Evolutionary conservation across 345 rosid species (phyloP).

Genomic region (Eucalyptus sideroxylon): DNA sequence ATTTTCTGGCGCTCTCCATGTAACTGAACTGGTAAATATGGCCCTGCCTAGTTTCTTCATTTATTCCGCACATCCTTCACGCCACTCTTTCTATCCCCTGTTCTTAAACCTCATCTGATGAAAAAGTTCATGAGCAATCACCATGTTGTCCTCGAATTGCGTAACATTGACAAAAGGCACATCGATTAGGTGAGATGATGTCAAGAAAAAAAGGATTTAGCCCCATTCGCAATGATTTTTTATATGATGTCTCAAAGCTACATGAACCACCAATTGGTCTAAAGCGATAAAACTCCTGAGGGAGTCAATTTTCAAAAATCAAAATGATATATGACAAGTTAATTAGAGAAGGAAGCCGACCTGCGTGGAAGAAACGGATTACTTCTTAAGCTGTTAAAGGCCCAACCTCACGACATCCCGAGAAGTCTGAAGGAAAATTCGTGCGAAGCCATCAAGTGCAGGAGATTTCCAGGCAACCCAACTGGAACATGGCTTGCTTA

Average conservation of each 20-base stretch:
- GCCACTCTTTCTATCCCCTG: background rate
- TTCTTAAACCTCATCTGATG: background rate
- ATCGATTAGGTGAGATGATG: background rate
- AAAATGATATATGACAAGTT: background rate
- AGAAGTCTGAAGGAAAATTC: background rate
- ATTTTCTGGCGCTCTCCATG: background rate
- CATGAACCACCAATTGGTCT: background rate
- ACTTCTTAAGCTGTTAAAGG: background rate
- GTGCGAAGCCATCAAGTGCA: accelerated
- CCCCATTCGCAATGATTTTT: no score
- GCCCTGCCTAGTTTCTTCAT: background rate
- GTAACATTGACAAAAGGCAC: background rate
- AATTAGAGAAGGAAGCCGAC: background rate
- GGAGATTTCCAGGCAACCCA: background rate
- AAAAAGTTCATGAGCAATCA: background rate
- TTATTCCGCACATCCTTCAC: no score
- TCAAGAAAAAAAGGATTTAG: background rate
- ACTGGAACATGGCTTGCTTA: background rate
- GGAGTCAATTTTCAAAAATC: background rate
- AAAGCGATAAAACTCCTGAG: background rate
- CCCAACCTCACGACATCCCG: background rate
- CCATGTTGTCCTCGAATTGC: background rate
- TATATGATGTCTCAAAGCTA: background rate
- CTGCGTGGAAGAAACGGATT: background rate
- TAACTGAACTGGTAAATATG: background rate